These are phyloP conservation scores for Amauroascus niger DNA, from an alignment of 2,329 filamentous ascomycete species.

Conservation along the genomic window DNA sequence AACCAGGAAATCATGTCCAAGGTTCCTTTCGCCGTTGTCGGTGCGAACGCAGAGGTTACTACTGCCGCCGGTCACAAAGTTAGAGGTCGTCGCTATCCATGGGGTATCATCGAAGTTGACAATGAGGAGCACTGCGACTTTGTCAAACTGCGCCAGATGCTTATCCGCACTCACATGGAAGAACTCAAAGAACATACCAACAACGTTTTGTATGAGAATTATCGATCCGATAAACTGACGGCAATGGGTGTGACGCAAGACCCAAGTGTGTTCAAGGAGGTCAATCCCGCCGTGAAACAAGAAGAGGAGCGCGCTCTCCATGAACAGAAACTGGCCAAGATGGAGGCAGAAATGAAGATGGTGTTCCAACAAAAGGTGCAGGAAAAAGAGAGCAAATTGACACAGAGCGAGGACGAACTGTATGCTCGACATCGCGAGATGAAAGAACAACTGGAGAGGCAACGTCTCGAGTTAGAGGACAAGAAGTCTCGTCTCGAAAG, in stretches of 20 bases:
- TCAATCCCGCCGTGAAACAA: slow-evolving; percentile 99
- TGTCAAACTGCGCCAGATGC: slow-evolving; percentile 98
- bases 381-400: slow-evolving; percentile 98
- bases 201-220: slow-evolving; percentile 98
- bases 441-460: slow-evolving; percentile 97
- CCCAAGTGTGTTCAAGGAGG: slow-evolving; percentile 99
- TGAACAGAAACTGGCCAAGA: slow-evolving; percentile 99
- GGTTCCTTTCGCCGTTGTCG: slow-evolving; percentile 95
- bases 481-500: slow-evolving; percentile 96
- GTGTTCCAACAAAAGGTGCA: slow-evolving; percentile 99
- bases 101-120: slow-evolving; percentile 98
- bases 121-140: slow-evolving; percentile 99
- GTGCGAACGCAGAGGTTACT: slow-evolving; percentile 88
- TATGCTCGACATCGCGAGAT: slow-evolving; percentile 98
- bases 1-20: slow-evolving; percentile 99
- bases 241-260: slow-evolving; percentile 98
- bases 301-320: slow-evolving; percentile 96
- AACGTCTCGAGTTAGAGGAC: slow-evolving; percentile 90
- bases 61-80: slow-evolving; percentile 90
- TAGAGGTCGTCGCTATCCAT: slow-evolving; percentile 90
- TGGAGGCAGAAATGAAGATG: slow-evolving; percentile 99
- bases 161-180: slow-evolving; percentile 99
- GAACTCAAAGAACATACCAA: slow-evolving; percentile 99
- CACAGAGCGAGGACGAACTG: slow-evolving; percentile 97
- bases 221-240: slow-evolving; percentile 98